Conservation (phyloP, 2,329 filamentous ascomycete genomes). For the Arthrinium phaeospermum region DNA sequence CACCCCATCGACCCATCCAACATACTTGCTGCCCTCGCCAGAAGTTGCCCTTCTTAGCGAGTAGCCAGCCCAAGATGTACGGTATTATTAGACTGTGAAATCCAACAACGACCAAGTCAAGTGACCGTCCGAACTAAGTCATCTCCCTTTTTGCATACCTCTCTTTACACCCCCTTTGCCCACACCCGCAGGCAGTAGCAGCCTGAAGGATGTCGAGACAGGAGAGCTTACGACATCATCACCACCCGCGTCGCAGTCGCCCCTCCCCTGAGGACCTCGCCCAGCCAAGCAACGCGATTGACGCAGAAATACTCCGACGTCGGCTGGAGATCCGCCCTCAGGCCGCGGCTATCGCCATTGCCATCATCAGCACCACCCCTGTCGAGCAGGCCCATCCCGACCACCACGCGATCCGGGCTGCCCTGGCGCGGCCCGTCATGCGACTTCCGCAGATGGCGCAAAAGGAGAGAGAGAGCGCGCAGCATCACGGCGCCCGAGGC, state of each 20-base stretch:
- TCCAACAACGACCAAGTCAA: neutral
- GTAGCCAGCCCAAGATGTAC: neutral
- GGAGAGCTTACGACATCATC: neutral
- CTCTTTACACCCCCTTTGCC: no score
- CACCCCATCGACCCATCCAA: neutral
- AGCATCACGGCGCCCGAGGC: conserved; percentile 9
- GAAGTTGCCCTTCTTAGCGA: neutral
- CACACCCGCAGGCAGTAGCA: neutral
- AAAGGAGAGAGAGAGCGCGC: neutral
- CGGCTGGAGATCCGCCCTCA: conserved; percentile 20
- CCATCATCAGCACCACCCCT: neutral
- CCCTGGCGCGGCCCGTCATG: neutral
- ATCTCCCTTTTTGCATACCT: neutral
- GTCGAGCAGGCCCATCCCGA: conserved; percentile 18
- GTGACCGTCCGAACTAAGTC: neutral
- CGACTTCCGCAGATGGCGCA: conserved; percentile 18
- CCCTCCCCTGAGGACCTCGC: neutral
- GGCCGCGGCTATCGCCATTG: neutral
- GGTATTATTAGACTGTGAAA: neutral
- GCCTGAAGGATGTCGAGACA: no score
- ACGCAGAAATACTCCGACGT: conserved; percentile 21
- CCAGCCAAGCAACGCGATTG: conserved; percentile 21
- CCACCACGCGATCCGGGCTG: neutral
- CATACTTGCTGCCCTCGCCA: neutral
- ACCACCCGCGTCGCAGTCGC: neutral